phyloP scores from a whole-genome alignment of 2,329 filamentous ascomycete genomes.

The Nigrospora sphaerica region DNA sequence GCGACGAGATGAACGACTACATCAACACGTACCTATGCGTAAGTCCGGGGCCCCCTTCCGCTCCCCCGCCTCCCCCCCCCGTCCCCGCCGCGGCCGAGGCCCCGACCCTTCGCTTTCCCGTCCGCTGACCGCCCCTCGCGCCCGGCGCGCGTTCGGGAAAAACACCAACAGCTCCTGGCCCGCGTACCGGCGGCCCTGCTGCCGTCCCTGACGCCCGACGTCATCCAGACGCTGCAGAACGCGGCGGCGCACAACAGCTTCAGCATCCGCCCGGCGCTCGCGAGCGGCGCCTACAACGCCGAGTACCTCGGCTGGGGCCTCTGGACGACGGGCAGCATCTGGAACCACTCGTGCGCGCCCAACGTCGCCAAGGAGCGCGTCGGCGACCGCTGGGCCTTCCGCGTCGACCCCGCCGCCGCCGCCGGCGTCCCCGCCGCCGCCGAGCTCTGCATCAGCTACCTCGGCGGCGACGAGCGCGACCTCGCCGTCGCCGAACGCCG shows the following conservation, averaged over 20 bases:
- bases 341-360: conserved; percentile 2
- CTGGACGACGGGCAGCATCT: conserved; percentile 1
- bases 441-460: conserved; percentile 4
- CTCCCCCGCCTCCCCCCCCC: too few relatives aligned
- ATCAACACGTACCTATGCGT: conserved; percentile 1
- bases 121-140: too few relatives aligned
- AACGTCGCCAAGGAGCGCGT: neutral
- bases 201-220: neutral
- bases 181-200: neutral
- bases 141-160: too few relatives aligned
- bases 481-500: neutral
- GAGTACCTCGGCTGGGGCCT: conserved; percentile 1
- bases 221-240: conserved; percentile 2
- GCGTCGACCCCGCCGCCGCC: neutral
- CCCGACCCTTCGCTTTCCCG: too few relatives aligned
- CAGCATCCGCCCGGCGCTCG: neutral
- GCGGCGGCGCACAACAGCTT: conserved; percentile 3
- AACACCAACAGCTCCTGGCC: neutral
- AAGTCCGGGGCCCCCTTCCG: neutral
- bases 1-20: neutral
- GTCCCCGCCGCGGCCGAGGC: too few relatives aligned
- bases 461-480: conserved; percentile 1
- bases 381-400: neutral
- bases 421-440: neutral
- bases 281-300: conserved; percentile 2